These are phyloP conservation scores for Crithidia sp. DNA, from an alignment of 208 protist genomes.

Conservation along the genomic window DNA sequence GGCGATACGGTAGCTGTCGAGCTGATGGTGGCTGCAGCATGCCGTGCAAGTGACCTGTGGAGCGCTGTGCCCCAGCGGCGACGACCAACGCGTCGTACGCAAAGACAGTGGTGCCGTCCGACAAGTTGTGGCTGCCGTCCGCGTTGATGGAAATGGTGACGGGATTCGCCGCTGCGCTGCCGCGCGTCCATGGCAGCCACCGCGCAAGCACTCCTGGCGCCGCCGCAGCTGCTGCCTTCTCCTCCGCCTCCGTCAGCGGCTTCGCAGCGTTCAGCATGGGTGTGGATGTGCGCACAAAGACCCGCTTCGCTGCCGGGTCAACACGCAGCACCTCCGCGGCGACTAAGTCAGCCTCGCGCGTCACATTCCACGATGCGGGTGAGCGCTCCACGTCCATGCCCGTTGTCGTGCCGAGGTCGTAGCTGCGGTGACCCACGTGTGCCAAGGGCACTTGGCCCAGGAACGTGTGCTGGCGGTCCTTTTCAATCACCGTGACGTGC, in stretches of 20 bases:
- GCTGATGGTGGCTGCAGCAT: conserved; percentile 25
- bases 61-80: conserved; percentile 67
- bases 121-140: conserved; percentile 30
- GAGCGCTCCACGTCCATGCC: conserved; percentile 73
- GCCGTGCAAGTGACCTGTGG: conserved; percentile 45
- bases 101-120: conserved; percentile 45
- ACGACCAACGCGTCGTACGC: conserved; percentile 86
- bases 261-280: conserved; percentile 21
- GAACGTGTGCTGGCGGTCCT: conserved; percentile 67
- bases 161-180: background rate
- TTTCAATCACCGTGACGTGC: conserved; percentile 84
- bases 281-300: conserved; percentile 48
- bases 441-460: conserved; percentile 67
- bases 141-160: conserved; percentile 15
- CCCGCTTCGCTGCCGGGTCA: conserved; percentile 46
- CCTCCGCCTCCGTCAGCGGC: conserved; percentile 1
- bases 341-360: conserved; percentile 73
- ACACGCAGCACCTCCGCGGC: conserved; percentile 64
- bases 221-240: background rate
- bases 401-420: conserved; percentile 82
- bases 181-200: conserved; percentile 16
- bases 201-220: background rate
- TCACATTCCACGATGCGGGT: conserved; percentile 80
- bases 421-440: conserved; percentile 87
- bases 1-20: conserved; percentile 77